These are phyloP conservation scores for Saccharum spontaneum DNA, from an alignment of 176 grass and related monocot species.

Conservation along the genomic window DNA sequence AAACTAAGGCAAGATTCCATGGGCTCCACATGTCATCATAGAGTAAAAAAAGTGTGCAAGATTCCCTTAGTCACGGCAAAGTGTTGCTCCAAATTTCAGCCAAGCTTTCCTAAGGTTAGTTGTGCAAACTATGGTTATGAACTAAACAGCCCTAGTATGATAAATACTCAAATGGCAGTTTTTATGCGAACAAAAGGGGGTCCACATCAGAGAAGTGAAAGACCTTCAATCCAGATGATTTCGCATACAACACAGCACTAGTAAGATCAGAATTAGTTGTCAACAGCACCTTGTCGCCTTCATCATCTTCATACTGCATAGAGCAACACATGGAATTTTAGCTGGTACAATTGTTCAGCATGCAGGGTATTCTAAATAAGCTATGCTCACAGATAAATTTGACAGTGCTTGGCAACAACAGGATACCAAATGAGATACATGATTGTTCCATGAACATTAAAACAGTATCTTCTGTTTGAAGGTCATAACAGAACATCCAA, in stretches of 20 bases:
- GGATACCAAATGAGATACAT: slow-evolving; percentile 7
- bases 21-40: neutral
- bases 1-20: neutral
- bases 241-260: slow-evolving; percentile 64
- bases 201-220: slow-evolving; percentile 20
- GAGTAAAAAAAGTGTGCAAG: neutral
- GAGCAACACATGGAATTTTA: slow-evolving; percentile 28
- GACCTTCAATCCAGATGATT: slow-evolving; percentile 81
- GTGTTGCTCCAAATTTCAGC: neutral
- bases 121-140: neutral
- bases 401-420: neutral
- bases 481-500: slow-evolving; percentile 4
- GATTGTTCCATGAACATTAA: neutral
- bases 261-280: slow-evolving; percentile 77
- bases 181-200: slow-evolving; percentile 4
- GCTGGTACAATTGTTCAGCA: neutral
- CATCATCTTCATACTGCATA: slow-evolving; percentile 90
- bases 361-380: neutral
- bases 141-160: neutral
- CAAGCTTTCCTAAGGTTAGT: neutral
- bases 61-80: neutral
- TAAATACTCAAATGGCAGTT: neutral
- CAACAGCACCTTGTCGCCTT: slow-evolving; percentile 82
- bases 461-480: neutral
- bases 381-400: neutral